Base-by-base conservation (phyloP, 176 grass and related monocot genomes). In the Rhipidocladum racemiflorum region DNA sequence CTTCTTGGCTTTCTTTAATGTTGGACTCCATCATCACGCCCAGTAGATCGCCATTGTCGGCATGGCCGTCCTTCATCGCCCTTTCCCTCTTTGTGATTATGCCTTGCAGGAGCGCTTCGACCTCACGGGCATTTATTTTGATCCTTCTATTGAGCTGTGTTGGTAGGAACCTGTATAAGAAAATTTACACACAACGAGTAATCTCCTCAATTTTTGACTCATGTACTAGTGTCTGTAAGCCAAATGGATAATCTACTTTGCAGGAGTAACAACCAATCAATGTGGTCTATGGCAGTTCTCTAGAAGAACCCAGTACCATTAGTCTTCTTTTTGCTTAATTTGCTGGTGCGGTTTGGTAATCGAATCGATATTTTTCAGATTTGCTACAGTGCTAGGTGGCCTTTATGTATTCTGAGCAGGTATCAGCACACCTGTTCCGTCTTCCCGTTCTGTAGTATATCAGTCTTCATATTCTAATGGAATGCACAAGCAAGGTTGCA, bases 21-120 rank as follows among this genome's bases (percentile, higher is more conserved):
- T 88, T 97, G 4, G 82, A 65, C 28, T 93, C 82, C 61, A 97
- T 25, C 51, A 97, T 23, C 54, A 97, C 7, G n/a, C 86, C 91
- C 15, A 93, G 67, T 7, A 97, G 50, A 50, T 97, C 84, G 16
- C 82, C 76, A 0, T 83, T 84, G 2, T 46, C 53, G 2, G 54
- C 78, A 21, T 81, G 17, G 0, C 74, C 87, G 0, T 61, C 78
- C 56, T 42, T 40, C 38, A 84, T 91, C 4, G 69, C 81, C 3
- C 34, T 60, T 43, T 93, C 86, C 69, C 87, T 89, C 71, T 88
- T 81, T 4, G 34, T 61, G 72, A 97, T 88, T 81, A 93, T 66
- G 50, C 44, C 34, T 59, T 42, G 77, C 4, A 97, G 81, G 8
- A 88, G 81, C 1, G 8, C 9, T 28, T 56, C 77, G 0, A 91